Evolutionary conservation across 2,329 filamentous ascomycete species (phyloP), one percentile per base, ranked within the genome.

Genomic region (Diaporthe sp.): DNA sequence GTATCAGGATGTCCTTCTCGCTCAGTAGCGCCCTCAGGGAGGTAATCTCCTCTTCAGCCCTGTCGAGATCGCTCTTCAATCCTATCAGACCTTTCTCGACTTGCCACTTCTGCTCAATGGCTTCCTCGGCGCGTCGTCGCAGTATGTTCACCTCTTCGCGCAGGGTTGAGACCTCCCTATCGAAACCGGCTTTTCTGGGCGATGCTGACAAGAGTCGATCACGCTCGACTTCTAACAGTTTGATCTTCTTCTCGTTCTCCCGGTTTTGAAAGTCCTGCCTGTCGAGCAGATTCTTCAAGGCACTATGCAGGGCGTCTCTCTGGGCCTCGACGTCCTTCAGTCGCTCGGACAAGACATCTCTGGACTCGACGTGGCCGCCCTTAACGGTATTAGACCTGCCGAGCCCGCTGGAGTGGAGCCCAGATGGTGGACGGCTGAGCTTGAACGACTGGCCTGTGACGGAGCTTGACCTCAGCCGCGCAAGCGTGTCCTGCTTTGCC

Each of bases 21-120:
- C 92, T 88, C 28, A 98, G 89, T 37, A 98, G 87, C 44, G 88
- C 90, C 58, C 95, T 92, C 55, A 99, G 89, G n/a, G 94, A 94
- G 55, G 91, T 88, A 42, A 98, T 98, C 85, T 99, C 97, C 82
- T 97, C 94, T 84, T 98, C 95, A 37, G 97, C 96, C 77, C 96
- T 94, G 84, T 98, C 97, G 57, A 99, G 91, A 82, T 98, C 96
- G 94, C 98, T 98, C 86, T 98, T 98, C 74, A 98, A 86, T 73
- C 96, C 95, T 71, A 92, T 90, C 2, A 98, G 87, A 25, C 95
- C 95, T 85, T 97, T 97, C 85, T 98, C 96, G 77, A 96, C 96
- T 82, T 97, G 94, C 93, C 95, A 98, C 85, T 98, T 98, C 81
- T 98, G 94, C 81, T 98, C 95, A 20, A 98, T 90, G 22, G 96